phyloP scores from a whole-genome alignment of 169 alveolate genomes.

The Perkinsus chesapeaki region DNA sequence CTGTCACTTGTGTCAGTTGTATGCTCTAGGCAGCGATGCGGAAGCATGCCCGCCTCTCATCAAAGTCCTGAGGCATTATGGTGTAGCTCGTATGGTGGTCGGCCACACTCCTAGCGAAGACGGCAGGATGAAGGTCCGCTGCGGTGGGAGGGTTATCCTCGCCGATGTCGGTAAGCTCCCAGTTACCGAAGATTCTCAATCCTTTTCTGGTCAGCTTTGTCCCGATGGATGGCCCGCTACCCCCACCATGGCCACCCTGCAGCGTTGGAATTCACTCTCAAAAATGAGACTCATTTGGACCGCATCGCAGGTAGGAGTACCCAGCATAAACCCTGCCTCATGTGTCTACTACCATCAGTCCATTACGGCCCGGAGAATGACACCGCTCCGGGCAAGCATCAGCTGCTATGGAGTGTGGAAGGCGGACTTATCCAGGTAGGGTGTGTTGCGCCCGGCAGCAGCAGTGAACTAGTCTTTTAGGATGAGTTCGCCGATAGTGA shows the following conservation, averaged over 20 bases:
- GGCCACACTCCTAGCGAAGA: background rate
- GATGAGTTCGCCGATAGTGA: background rate
- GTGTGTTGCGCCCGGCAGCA: background rate
- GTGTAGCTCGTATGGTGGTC: background rate
- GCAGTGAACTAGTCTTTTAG: background rate
- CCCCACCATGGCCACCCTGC: background rate
- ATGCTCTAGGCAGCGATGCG: background rate
- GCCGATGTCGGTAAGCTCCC: background rate
- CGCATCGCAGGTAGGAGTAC: background rate
- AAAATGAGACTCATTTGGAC: background rate
- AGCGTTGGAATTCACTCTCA: background rate
- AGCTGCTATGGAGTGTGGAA: background rate
- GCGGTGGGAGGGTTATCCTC: background rate
- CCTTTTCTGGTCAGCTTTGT: background rate
- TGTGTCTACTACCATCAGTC: background rate
- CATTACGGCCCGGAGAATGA: background rate
- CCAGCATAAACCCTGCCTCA: background rate
- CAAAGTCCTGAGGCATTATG: background rate
- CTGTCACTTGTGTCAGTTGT: too few relatives aligned
- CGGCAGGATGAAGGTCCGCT: background rate
- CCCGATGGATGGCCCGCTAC: background rate
- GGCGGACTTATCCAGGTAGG: background rate
- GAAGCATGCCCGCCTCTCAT: background rate
- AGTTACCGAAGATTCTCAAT: background rate
- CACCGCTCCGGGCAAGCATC: background rate